Base-by-base conservation (phyloP, 768 basidiomycete species). In the Suillus weaverae region DNA sequence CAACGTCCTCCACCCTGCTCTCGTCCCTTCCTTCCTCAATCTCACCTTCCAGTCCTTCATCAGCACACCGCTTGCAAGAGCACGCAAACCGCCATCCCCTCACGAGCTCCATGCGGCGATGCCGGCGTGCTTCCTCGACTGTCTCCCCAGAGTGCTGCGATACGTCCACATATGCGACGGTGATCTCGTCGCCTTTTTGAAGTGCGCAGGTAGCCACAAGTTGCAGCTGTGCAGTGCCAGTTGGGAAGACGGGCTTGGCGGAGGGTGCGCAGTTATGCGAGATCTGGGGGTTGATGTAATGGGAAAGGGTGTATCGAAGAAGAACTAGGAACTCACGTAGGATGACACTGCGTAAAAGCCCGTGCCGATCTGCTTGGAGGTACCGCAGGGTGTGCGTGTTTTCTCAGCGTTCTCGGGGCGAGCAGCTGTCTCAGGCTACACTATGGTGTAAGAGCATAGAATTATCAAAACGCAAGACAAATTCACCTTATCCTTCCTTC, bases 81-180 rank as follows among this genome's bases (percentile, higher is more conserved):
- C 93, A 95, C 13, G 90, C 86, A 73, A 94, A 93, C 64, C 83
- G 81, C 93, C 93, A 95, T 39, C 93, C 92, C 50, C 89, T 83
- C 30, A 85, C 91, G 43, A 95, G 83, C 79, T 92, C 90, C 69
- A 82, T 80, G 38, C 93, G 84, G 67, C 92, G 80, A 51, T 89
- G 82, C 63, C 86, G 81, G 62, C 90, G 81, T 60, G 87, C 85
- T 35, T 89, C 86, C 3, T 77, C 73, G 11, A 72, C 67, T 39
- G 81, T 80, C 76, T 92, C 90, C 33, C 71, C 85, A 1, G 79
- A 72, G 64, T 80, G 84, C 70, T 85, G 84, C 0, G 78, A 77
- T 68, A 89, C 85, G 67, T 93, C 90, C 60, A 92, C 89, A 70
- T 85, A 95, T 1, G 93, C 86, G 61, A 94, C 81, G 33, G 88